Evolutionary conservation across 192 early-diverging fungal species (phyloP), one percentile per base, ranked within the genome.

Genomic region (Coemansia sp.): DNA sequence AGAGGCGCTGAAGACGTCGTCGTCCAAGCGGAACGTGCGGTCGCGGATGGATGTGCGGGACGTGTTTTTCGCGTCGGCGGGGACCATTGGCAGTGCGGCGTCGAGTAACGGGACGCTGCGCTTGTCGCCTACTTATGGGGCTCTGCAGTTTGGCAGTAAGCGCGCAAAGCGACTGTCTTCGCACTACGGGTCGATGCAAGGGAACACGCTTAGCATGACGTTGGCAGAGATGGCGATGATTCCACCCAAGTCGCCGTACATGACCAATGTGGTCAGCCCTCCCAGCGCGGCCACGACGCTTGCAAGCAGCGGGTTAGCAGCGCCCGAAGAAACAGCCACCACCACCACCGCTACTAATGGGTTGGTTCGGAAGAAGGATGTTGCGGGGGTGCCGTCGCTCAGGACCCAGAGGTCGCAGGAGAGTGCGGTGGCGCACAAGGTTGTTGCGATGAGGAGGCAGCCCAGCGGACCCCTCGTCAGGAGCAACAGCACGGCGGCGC

Each of bases 401-500:
- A 42, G 59, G 58, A 36, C 63, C 17, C 69, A 71, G 63, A 48
- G 69, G 41, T 71, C 69, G 13, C 55, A 58, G 17, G 69, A 71
- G 11, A 63, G 62, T 38, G 22, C 49, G 13, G 9, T 45, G 17
- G 23, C 53, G 29, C 52, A 29, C n/a, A 62, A 63, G 60, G 59
- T 38, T n/a, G 53, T 22, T 0, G 35, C 58, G 19, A 15, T 50
- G 42, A 22, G 49, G 23, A 20, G 49, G 20, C 49, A 52, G 49
- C 49, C 49, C 9, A 52, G 49, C 23, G 61, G 52, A 5, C 41
- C 46, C n/a, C 59, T 81, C 1, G 49, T 36, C 11, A 35, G 79
- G 7, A 81, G 74, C 61, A 81, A 81, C 55, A 81, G 74, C 22
- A 74, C 79, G 20, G 79, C 74, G n/a, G 79, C 74, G 9, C 71